phyloP scores from a whole-genome alignment of 306 rosid species.

The Mimosa pudica region DNA sequence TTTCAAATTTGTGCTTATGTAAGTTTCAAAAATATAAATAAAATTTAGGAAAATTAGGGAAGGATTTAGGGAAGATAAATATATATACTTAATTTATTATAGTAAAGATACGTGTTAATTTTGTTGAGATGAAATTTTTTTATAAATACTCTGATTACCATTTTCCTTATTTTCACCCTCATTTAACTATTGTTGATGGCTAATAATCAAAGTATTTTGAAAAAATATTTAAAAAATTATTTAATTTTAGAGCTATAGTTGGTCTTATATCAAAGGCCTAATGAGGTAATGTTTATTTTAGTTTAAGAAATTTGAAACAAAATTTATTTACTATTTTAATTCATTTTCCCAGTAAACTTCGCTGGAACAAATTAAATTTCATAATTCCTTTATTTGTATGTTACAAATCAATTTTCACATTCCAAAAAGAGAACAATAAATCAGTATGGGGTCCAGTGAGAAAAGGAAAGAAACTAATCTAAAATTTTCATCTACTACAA shows the following conservation, averaged over 20 bases:
- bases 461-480: background rate
- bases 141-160: too few species aligned
- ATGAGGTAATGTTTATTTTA: background rate
- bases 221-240: too few species aligned
- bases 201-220: too few species aligned
- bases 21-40: background rate
- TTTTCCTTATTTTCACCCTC: too few species aligned
- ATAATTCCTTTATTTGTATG: slow-evolving; percentile 8
- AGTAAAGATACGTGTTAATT: too few species aligned
- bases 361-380: background rate
- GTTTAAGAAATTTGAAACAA: background rate
- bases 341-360: background rate
- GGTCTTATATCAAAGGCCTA: too few species aligned
- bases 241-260: too few species aligned
- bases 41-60: background rate
- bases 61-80: background rate
- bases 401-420: background rate
- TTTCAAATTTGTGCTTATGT: background rate
- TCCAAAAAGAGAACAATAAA: background rate
- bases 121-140: too few species aligned
- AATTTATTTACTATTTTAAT: background rate
- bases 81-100: too few species aligned
- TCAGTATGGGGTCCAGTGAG: background rate
- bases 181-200: too few species aligned
- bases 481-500: background rate